A percentile compares a stretch with the other conserved stretches of the same genome.
These are phyloP conservation scores for Xylaria sp. DNA, from an alignment of 495 filamentous ascomycete genomes.

Conservation along the genomic window DNA sequence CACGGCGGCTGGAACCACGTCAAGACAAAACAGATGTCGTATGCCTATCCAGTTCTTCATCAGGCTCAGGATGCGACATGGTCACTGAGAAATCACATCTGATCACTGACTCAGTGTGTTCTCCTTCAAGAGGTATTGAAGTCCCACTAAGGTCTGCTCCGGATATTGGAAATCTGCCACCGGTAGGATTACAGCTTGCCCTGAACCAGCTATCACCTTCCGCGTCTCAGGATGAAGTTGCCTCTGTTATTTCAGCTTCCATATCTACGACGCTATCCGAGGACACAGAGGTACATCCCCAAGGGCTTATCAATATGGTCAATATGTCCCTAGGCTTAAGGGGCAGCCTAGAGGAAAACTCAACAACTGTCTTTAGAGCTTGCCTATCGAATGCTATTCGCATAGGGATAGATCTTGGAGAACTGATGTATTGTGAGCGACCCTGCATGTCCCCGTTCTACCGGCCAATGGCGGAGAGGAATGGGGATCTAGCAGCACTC, in stretches of 20 bases:
- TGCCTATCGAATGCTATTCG: slow-evolving; percentile 47
- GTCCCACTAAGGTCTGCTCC: neutral
- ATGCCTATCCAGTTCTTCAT: neutral
- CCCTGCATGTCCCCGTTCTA: slow-evolving; percentile 49
- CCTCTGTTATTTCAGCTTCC: neutral
- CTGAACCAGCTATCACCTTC: neutral
- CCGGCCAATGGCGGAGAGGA: slow-evolving; percentile 30
- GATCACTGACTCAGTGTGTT: neutral
- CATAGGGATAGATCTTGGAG: slow-evolving; percentile 41
- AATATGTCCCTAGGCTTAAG: neutral
- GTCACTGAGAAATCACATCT: neutral
- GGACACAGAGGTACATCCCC: neutral
- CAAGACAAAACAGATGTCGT: neutral
- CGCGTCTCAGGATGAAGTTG: neutral
- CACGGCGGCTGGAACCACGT: slow-evolving; percentile 12
- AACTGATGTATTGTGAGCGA: slow-evolving; percentile 35
- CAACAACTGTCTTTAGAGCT: slow-evolving; percentile 35
- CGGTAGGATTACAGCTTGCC: neutral
- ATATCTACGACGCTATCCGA: neutral
- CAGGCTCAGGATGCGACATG: neutral
- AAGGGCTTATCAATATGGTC: neutral
- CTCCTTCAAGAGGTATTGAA: neutral
- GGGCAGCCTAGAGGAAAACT: slow-evolving; percentile 22
- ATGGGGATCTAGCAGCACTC: neutral
- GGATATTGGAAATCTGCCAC: neutral